Evolutionary conservation across 495 filamentous ascomycete species (phyloP).

Genomic region (Glutinoglossum americanum): DNA sequence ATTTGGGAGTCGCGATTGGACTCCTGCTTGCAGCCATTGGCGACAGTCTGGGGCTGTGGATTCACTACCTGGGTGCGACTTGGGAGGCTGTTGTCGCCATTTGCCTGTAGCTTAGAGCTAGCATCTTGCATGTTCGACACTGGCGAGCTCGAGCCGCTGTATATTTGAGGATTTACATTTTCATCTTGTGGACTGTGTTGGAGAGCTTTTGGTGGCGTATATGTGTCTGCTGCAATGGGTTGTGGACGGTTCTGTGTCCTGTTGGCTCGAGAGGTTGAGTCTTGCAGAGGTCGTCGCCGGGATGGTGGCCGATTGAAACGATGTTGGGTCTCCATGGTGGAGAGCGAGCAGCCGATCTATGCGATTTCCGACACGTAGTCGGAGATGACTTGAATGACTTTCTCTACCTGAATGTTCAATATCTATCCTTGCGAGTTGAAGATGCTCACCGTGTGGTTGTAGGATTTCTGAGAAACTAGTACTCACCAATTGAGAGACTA

Average conservation of each 20-base stretch:
- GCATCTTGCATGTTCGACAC: background rate
- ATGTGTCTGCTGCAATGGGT: background rate
- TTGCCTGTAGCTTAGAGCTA: background rate
- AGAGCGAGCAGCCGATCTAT: background rate
- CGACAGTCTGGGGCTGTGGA: conserved; percentile 26
- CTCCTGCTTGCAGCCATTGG: conserved; percentile 25
- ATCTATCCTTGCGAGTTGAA: background rate
- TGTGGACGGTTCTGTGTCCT: conserved; percentile 16
- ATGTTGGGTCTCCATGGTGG: background rate
- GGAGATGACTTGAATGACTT: background rate
- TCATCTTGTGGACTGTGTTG: background rate
- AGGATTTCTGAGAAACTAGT: background rate
- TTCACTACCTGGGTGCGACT: conserved; percentile 9
- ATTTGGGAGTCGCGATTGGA: conserved; percentile 50
- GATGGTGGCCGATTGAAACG: conserved; percentile 1
- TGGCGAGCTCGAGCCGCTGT: background rate
- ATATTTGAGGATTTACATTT: conserved; percentile 17
- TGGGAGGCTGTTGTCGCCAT: background rate
- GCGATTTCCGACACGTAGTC: background rate
- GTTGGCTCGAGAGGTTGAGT: conserved; percentile 26
- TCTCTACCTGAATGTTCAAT: background rate
- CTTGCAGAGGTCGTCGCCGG: conserved; percentile 26
- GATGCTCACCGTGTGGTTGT: background rate
- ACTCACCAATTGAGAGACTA: background rate
- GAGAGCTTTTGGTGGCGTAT: background rate